Evolutionary conservation across 2,329 filamentous ascomycete species (phyloP).

Genomic region (Penicillium sp.): DNA sequence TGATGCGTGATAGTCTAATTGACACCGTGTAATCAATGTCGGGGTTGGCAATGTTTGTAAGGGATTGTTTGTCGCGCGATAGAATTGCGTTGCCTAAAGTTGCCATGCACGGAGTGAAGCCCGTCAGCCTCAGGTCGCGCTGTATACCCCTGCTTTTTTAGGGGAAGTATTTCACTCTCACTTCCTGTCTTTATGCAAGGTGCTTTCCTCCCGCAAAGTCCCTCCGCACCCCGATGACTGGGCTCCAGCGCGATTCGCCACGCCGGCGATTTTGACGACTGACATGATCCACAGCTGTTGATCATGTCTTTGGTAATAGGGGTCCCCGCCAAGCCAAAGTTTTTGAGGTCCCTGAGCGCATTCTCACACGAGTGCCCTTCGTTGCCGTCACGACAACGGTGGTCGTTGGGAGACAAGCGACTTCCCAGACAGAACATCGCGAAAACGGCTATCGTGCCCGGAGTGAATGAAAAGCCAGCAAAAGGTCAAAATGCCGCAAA

Average conservation of each 20-base stretch:
- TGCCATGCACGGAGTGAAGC: too few species aligned
- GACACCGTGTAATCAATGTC: too few species aligned
- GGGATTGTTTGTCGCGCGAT: background rate
- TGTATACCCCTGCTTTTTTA: too few species aligned
- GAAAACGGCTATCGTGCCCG: constrained; percentile 30
- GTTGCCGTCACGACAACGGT: constrained; percentile 33
- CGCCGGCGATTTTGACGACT: constrained; percentile 9
- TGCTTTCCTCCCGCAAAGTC: background rate
- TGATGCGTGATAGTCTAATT: background rate
- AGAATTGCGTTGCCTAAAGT: constrained; percentile 7
- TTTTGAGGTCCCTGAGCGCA: constrained; percentile 19
- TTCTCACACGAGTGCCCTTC: constrained; percentile 43
- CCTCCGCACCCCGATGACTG: too few species aligned
- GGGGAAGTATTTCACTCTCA: too few species aligned
- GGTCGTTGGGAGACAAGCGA: constrained; percentile 39
- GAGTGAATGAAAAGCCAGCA: constrained; percentile 29
- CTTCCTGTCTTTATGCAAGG: background rate
- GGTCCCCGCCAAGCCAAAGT: constrained; percentile 25
- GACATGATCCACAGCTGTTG: constrained; percentile 8
- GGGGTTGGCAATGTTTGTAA: too few species aligned
- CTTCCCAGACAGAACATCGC: constrained; percentile 41
- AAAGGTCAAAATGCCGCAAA: too few species aligned
- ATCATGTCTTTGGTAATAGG: constrained; percentile 20
- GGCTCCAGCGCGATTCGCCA: background rate
- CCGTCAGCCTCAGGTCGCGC: too few species aligned